Conservation (phyloP, 2,329 filamentous ascomycete species). For the Aspergillus sp. region DNA sequence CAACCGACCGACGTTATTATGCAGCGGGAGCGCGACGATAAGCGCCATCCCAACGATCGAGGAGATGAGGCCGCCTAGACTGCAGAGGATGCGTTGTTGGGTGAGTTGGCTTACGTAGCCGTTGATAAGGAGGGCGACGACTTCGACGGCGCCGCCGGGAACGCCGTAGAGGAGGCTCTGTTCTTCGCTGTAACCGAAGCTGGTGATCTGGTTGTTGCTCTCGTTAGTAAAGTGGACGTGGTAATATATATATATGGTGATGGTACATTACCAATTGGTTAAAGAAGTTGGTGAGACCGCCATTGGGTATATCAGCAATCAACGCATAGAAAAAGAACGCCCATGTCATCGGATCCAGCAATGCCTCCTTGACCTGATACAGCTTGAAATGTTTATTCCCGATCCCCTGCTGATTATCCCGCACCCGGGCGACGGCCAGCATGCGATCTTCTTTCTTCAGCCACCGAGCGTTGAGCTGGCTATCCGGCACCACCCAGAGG, state of each 20-base stretch:
- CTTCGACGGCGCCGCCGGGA: constrained; percentile 58
- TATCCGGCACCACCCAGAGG: constrained; percentile 50
- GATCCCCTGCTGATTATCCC: constrained; percentile 67
- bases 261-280: constrained; percentile 39
- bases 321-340: constrained; percentile 52
- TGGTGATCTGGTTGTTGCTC: constrained; percentile 37
- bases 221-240: neutral
- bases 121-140: constrained; percentile 49
- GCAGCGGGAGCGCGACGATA: constrained; percentile 54
- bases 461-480: constrained; percentile 53
- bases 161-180: constrained; percentile 58
- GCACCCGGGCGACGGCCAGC: constrained; percentile 62
- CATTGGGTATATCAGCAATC: constrained; percentile 51
- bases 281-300: constrained; percentile 55
- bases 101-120: constrained; percentile 51
- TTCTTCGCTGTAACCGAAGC: constrained; percentile 57
- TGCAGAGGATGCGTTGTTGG: constrained; percentile 51
- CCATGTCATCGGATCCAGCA: constrained; percentile 53
- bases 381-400: constrained; percentile 62
- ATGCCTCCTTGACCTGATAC: constrained; percentile 55
- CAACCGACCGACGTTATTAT: constrained; percentile 51
- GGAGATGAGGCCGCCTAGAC: constrained; percentile 44
- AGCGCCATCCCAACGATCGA: constrained; percentile 55
- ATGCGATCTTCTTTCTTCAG: constrained; percentile 58
- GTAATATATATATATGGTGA: neutral